Evolutionary conservation across 768 basidiomycete genomes (phyloP), one percentile per base, ranked within the genome.

Genomic region (Calocybe cyanea): DNA sequence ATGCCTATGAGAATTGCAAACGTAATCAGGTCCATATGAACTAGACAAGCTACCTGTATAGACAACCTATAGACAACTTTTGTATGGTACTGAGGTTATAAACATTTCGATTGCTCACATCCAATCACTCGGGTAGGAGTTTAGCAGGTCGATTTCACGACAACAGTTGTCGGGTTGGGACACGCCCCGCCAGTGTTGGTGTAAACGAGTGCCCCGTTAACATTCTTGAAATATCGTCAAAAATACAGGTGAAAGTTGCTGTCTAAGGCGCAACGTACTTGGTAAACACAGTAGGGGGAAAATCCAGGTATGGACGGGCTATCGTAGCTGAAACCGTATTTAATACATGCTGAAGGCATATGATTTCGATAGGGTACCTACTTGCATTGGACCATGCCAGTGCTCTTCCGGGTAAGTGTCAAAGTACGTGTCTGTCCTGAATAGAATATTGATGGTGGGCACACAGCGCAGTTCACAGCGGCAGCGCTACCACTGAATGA

Each of bases 181-280:
- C 53, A 54, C 15, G 53, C 38, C 2, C 43, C 10, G 10, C 45
- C 47, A 19, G 53, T 51, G 35, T 54, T 54, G 19, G 46, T 54
- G 36, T 45, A 42, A 7, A 23, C 40, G 5, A 54, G 32, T 15
- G 40, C 33, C 1, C 53, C 53, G 9, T 36, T 38, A 14, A 42
- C 1, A 15, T 51, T 49, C 52, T 53, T 9, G 2, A 28, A 5
- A 28, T 28, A 28, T 28, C 11, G n/a, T 5, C 9, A 30, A 28
- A 4, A 10, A 4, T 24, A 21, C 23, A 30, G 34, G 6, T 10
- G 4, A 21, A n/a, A 15, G 19, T 13, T 19, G 4, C 15, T 11
- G 24, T 17, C 13, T 5, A 9, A n/a, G 28, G 25, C 14, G 34
- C 10, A 28, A 28, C 25, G 6, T 6, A 50, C 48, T 10, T 37